Percentiles rank a stretch among this genome's conserved stretches.
Evolutionary conservation across 1,284 basidiomycete species (phyloP).

Genomic region (Ceratobasidium sp.): DNA sequence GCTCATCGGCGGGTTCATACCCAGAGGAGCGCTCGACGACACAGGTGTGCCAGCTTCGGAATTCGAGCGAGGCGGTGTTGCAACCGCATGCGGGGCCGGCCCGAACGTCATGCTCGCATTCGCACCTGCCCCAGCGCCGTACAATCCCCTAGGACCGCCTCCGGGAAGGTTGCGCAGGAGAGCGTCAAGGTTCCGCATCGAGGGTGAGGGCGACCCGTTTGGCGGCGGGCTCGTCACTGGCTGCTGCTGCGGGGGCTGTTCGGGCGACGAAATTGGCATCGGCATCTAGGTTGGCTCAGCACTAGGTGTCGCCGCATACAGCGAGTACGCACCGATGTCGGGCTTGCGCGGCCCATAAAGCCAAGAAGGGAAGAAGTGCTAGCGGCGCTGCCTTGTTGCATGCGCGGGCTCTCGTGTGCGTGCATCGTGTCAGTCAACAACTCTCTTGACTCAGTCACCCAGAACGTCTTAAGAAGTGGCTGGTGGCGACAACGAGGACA

Average conservation of each 20-base stretch:
- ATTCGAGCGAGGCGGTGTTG: constrained; percentile 58
- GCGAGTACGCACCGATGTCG: constrained; percentile 3
- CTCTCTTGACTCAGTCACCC: not conserved
- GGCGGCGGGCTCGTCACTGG: constrained; percentile 13
- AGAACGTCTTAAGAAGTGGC: not conserved
- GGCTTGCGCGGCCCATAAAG: constrained; percentile 18
- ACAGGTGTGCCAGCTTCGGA: constrained; percentile 62
- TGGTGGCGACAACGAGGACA: constrained; percentile 12
- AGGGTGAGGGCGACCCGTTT: constrained; percentile 7
- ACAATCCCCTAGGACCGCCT: constrained; percentile 53
- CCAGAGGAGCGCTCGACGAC: not conserved
- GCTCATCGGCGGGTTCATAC: constrained; percentile 18
- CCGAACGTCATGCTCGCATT: constrained; percentile 51
- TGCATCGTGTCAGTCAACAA: constrained; percentile 11
- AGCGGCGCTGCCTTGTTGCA: not conserved
- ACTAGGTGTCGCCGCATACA: not conserved
- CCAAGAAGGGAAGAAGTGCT: not conserved
- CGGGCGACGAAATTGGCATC: constrained; percentile 39
- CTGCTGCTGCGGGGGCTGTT: constrained; percentile 20
- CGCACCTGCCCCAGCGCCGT: constrained; percentile 57
- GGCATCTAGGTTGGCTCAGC: constrained; percentile 15
- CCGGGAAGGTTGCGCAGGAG: constrained; percentile 63
- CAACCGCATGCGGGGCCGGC: constrained; percentile 61
- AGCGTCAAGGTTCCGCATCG: constrained; percentile 60
- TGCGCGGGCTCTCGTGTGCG: constrained; percentile 20